Evolutionary conservation across 306 rosid genomes (phyloP).

Genomic region (Trifolium pratense): DNA sequence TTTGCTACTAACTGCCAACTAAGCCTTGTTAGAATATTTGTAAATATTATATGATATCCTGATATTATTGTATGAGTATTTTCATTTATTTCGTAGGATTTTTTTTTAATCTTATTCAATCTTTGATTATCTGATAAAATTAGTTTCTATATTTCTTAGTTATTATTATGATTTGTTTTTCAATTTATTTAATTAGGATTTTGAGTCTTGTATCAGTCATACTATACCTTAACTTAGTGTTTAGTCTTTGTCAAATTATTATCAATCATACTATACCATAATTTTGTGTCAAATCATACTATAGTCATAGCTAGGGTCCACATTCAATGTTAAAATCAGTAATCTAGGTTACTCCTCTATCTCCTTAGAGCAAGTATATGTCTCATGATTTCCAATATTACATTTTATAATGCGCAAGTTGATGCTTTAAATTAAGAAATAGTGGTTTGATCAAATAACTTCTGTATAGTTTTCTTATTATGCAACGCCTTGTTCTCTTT

Average conservation of each 20-base stretch:
- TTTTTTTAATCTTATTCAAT: neutral
- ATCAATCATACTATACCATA: neutral
- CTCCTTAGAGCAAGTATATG: too few species aligned
- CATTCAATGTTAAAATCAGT: too few species aligned
- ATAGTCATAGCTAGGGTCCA: too few species aligned
- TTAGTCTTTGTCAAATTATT: neutral
- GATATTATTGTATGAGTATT: neutral
- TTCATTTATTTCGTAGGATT: neutral
- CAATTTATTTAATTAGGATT: neutral
- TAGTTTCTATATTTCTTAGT: neutral
- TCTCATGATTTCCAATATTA: neutral
- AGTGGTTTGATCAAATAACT: constrained; percentile 2
- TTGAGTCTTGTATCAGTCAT: neutral
- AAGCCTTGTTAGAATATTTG: neutral
- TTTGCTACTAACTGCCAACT: neutral
- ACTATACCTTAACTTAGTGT: too few species aligned
- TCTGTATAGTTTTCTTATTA: neutral
- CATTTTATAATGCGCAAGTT: constrained; percentile 15
- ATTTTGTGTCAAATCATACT: too few species aligned
- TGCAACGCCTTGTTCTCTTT: constrained; percentile 17
- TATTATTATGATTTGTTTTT: neutral
- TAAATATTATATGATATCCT: neutral
- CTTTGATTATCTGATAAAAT: neutral
- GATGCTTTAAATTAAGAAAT: constrained; percentile 21
- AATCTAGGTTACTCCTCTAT: too few species aligned